These are phyloP conservation scores for Knufia petricola DNA, from an alignment of 2,329 filamentous ascomycete genomes.

Conservation along the genomic window DNA sequence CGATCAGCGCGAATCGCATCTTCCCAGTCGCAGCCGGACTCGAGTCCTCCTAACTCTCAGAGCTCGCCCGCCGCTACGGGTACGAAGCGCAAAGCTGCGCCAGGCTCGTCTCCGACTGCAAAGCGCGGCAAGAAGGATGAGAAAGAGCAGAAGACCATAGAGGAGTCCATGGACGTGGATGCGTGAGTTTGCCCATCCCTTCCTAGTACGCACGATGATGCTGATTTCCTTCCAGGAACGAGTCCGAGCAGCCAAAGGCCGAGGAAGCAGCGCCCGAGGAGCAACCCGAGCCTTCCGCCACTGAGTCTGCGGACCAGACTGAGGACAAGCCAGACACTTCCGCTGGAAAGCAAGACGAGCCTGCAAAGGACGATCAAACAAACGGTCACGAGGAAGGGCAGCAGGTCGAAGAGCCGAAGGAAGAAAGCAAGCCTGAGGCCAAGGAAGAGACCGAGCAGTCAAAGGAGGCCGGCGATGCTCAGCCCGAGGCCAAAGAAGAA, in stretches of 20 bases:
- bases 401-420: slow-evolving; percentile 1
- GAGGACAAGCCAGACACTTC: background rate
- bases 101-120: slow-evolving; percentile 16
- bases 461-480: background rate
- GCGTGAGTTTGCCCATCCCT: slow-evolving; percentile 10
- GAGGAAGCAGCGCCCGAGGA: background rate
- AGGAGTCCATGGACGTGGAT: slow-evolving; percentile 20
- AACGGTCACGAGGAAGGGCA: slow-evolving; percentile 5
- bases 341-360: background rate
- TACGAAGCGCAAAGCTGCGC: slow-evolving; percentile 33
- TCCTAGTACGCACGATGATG: background rate
- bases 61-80: slow-evolving; percentile 23
- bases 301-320: background rate
- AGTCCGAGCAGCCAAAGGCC: slow-evolving; percentile 9
- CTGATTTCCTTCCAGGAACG: slow-evolving; percentile 4
- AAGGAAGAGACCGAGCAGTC: slow-evolving; percentile 10
- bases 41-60: slow-evolving; percentile 14
- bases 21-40: slow-evolving; percentile 24
- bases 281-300: background rate
- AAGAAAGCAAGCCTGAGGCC: background rate
- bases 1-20: slow-evolving; percentile 32
- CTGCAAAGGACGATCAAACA: slow-evolving; percentile 4
- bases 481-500: slow-evolving; percentile 2
- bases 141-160: slow-evolving; percentile 25
- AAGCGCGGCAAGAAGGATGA: slow-evolving; percentile 33